Evolutionary conservation across 495 filamentous ascomycete genomes (phyloP), one percentile per base, ranked within the genome.

Genomic region (Endocarpon pusillum): DNA sequence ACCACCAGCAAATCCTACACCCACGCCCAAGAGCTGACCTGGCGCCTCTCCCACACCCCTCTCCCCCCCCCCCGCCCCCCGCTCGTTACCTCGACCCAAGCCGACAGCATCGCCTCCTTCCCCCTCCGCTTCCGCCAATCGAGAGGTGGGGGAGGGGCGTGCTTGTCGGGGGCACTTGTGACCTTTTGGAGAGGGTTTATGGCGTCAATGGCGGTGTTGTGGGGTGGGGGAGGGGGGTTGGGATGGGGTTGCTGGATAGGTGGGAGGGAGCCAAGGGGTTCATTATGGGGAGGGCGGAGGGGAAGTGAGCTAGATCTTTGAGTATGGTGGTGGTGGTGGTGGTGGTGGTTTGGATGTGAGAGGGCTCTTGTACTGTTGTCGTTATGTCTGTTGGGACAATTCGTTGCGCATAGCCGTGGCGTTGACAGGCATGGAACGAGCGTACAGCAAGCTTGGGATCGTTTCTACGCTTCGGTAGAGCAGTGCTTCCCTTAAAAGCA

Each of bases 151-250:
- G 72, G 9, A 62, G 69, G 20, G 96, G 96, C 55, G 75, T 92
- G 34, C 65, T 87, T 35, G 62, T 99, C 45, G 60, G 94, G 1
- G 89, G 83, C 7, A 78, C 87, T 14, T 81, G 83, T 23, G 91
- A 99, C 59, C 79, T 94, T 55, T 55, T 99, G 45, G 82, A 94
- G 49, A 92, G 89, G 64, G 55, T 99, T 28, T 99, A 94, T 48
- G 74, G 72, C 22, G 71, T 78, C 2, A 49, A 58, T 5, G 71
- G 69, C 6, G 75, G 76, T 1, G 85, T 85, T 7, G 54, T 94
- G 25, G 78, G 89, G 10, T 75, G 71, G 34, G 56, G 80, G 36
- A 68, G 91, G 33, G 81, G 75, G 42, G 47, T 81, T 32, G 91
- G 91, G 0, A 48, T 99, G 38, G 67, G 64, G 32, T 67, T 73